Evolutionary conservation across 805 yeast species (phyloP).

Genomic region (Candida lessepsii): DNA sequence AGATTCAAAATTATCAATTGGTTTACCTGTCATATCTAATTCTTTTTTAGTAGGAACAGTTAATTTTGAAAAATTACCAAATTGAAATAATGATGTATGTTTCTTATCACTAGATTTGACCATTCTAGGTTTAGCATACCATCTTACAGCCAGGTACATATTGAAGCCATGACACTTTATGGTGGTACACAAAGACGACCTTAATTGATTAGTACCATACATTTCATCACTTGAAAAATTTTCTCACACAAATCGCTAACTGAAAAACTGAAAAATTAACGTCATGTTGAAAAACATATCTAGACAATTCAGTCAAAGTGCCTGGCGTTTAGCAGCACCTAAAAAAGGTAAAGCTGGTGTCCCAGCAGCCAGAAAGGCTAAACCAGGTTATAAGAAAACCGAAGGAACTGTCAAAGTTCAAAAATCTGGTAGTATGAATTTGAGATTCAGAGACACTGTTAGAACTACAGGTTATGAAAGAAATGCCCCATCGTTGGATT

Average conservation of each 20-base stretch:
- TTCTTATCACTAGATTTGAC: not conserved
- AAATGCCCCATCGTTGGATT: slow-evolving; percentile 22
- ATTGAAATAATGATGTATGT: slow-evolving; percentile 19
- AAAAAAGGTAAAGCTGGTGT: slow-evolving; percentile 21
- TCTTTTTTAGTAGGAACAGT: slow-evolving; percentile 38
- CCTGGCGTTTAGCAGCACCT: slow-evolving; percentile 14
- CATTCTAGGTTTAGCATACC: slow-evolving; percentile 4
- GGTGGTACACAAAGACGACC: not conserved
- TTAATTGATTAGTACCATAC: not conserved
- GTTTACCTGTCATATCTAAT: slow-evolving; percentile 37
- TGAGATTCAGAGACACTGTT: slow-evolving; percentile 38
- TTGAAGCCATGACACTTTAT: too few relatives aligned
- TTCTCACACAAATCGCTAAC: not conserved
- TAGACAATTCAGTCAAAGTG: slow-evolving; percentile 6
- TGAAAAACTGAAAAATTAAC: slow-evolving; percentile 6
- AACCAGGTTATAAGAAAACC: slow-evolving; percentile 21
- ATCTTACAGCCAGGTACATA: too few relatives aligned
- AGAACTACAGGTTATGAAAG: slow-evolving; percentile 33
- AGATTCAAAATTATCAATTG: slow-evolving; percentile 63
- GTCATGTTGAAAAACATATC: slow-evolving; percentile 1
- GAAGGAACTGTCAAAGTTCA: slow-evolving; percentile 15
- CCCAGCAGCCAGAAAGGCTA: slow-evolving; percentile 19
- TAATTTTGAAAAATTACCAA: slow-evolving; percentile 51
- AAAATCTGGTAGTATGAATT: slow-evolving; percentile 44
- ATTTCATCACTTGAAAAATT: slow-evolving; percentile 9